Base-by-base conservation (phyloP, 2,329 filamentous ascomycete genomes). In the Lasiodiplodia sp. region DNA sequence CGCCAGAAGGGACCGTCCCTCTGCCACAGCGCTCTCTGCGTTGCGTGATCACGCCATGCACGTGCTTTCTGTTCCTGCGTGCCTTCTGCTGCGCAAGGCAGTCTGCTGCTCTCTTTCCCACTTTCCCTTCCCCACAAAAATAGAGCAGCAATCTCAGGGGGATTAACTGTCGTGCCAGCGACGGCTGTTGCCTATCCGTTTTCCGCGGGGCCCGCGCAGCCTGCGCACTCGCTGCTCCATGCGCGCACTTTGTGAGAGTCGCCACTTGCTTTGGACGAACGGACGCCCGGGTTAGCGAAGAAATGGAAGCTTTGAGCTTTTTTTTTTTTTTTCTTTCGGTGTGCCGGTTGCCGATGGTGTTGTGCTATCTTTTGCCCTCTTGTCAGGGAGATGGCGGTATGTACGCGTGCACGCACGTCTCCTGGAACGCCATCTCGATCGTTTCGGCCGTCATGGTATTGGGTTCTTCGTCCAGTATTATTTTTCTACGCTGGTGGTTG, bases 81-180 rank as follows among this genome's bases (percentile, higher is more conserved):
- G n/a, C 8, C 18, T 31, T 18, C 18, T 16, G 16, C 16, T 18
- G 40, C 44, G 31, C 31, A 34, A 10, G 7, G 31, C 31, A 34
- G 31, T 34, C 8, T 34, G 21, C 8, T 34, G 21, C 51, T 53
- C 23, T 52, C n/a, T 34, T 55, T 37, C 28, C 31, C 7, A 18
- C 16, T 28, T 34, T 12, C 3, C 8, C 23, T 37, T 34, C 52
- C n/a, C 44, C 44, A 47, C 44, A 47, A 47, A 47, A 47, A 47
- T 47, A 47, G 44, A 47, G 44, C 44, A 73, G 79, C 21, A 74
- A 75, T 47, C 44, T 47, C 44, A 47, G 44, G 44, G 44, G 44
- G 44, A 47, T 47, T 47, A n/a, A 47, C 21, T 44, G 40, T 8
- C 11, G 44, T 47, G 44, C 31, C 44, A 47, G 40, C 16, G 16